Evolutionary conservation across 768 basidiomycete species (phyloP).

Genomic region (Leccinum subtestaceum): DNA sequence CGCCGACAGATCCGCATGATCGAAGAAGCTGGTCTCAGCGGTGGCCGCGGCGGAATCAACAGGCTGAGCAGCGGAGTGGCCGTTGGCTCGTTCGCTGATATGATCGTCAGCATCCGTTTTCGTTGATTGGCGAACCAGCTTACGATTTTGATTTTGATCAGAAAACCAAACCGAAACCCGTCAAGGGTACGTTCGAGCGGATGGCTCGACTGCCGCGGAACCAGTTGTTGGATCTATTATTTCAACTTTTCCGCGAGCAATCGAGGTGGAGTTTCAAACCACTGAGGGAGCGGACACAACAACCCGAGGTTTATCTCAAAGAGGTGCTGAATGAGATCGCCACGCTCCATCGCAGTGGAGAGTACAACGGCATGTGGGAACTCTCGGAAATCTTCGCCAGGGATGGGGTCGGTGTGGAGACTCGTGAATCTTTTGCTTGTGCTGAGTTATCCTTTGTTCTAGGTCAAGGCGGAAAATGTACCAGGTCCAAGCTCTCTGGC

Average conservation of each 20-base stretch:
- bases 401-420: slow-evolving; percentile 45
- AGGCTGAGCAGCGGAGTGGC: slow-evolving; percentile 74
- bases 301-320: slow-evolving; percentile 85
- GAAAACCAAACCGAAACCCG: slow-evolving; percentile 66
- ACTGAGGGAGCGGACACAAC: slow-evolving; percentile 76
- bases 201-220: slow-evolving; percentile 90
- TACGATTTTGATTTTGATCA: slow-evolving; percentile 11
- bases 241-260: slow-evolving; percentile 70
- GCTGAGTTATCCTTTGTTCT: slow-evolving; percentile 3
- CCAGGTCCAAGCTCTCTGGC: slow-evolving; percentile 36
- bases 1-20: slow-evolving; percentile 67
- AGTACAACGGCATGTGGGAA: slow-evolving; percentile 79
- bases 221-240: slow-evolving; percentile 83
- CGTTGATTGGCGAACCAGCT: slow-evolving; percentile 3
- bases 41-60: slow-evolving; percentile 73
- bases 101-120: slow-evolving; percentile 52
- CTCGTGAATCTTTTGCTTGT: not conserved
- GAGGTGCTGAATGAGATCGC: slow-evolving; percentile 79
- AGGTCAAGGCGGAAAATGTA: slow-evolving; percentile 49
- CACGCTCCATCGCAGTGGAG: slow-evolving; percentile 73
- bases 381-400: slow-evolving; percentile 72
- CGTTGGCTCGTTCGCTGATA: slow-evolving; percentile 56
- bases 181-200: slow-evolving; percentile 76
- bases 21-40: slow-evolving; percentile 65
- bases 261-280: slow-evolving; percentile 81